Conservation (phyloP, 2,329 filamentous ascomycete genomes). For the Pseudogymnoascus sp. region DNA sequence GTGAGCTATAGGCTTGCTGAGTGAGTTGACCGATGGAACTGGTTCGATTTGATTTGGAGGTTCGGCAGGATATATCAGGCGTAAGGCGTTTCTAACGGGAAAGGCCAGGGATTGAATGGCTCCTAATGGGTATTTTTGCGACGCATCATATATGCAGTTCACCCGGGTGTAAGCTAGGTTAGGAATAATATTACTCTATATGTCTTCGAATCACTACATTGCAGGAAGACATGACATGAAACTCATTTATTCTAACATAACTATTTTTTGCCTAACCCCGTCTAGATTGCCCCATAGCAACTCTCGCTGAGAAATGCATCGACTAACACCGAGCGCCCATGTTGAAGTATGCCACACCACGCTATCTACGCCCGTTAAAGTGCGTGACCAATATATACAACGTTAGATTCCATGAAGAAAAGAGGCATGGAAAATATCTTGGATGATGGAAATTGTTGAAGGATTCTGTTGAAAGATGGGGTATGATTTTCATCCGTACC, state of each 20-base stretch:
- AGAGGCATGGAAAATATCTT: neutral
- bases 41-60: neutral
- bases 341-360: conserved; percentile 8
- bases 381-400: conserved; percentile 5
- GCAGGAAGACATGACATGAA: neutral
- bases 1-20: conserved; percentile 74
- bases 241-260: neutral
- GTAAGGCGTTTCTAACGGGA: neutral
- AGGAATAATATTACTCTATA: neutral
- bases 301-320: conserved; percentile 4
- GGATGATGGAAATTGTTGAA: conserved; percentile 8
- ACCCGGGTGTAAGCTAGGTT: neutral
- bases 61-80: neutral
- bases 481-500: neutral
- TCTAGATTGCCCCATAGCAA: neutral
- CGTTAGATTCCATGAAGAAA: neutral
- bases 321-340: conserved; percentile 5
- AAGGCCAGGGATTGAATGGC: neutral
- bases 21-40: conserved; percentile 18
- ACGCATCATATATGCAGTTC: neutral
- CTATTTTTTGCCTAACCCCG: neutral
- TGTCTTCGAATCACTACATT: neutral
- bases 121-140: neutral
- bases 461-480: neutral
- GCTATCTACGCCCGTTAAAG: conserved; percentile 7